Conservation (phyloP, 2,329 filamentous ascomycete species). For the Ophiostoma montium region DNA sequence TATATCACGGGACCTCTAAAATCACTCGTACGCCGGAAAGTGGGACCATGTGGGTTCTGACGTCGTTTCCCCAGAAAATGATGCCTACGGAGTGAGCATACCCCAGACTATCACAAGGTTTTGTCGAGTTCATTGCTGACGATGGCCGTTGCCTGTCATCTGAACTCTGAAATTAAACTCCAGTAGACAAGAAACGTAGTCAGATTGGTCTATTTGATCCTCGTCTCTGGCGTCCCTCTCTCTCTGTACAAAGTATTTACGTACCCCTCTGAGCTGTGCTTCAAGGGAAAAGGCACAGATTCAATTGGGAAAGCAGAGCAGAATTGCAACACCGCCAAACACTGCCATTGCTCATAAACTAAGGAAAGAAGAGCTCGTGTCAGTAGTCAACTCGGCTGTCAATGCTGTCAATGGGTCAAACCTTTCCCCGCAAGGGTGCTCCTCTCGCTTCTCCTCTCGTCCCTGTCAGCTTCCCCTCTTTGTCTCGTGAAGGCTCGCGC, state of each 20-base stretch:
- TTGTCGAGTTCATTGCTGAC: neutral
- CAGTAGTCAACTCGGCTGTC: no score
- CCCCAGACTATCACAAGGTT: neutral
- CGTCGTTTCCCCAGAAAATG: neutral
- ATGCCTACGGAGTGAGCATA: neutral
- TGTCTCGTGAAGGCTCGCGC: neutral
- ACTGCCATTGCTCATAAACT: no score
- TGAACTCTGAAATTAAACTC: no score
- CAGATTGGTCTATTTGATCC: no score
- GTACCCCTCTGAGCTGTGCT: no score
- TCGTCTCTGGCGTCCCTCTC: no score
- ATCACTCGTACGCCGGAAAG: neutral
- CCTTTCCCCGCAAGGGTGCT: neutral
- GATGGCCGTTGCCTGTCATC: neutral
- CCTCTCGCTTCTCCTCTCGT: neutral
- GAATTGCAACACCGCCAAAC: no score
- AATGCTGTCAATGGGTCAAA: neutral
- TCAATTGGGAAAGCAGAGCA: no score
- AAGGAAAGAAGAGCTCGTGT: no score
- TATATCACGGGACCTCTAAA: neutral
- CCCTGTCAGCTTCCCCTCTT: neutral
- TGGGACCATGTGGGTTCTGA: neutral
- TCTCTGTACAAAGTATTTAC: no score
- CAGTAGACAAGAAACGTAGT: no score
- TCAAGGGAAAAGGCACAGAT: no score